phyloP scores from a whole-genome alignment of 192 early-diverging fungal species.

The Chytriomyces sp. region DNA sequence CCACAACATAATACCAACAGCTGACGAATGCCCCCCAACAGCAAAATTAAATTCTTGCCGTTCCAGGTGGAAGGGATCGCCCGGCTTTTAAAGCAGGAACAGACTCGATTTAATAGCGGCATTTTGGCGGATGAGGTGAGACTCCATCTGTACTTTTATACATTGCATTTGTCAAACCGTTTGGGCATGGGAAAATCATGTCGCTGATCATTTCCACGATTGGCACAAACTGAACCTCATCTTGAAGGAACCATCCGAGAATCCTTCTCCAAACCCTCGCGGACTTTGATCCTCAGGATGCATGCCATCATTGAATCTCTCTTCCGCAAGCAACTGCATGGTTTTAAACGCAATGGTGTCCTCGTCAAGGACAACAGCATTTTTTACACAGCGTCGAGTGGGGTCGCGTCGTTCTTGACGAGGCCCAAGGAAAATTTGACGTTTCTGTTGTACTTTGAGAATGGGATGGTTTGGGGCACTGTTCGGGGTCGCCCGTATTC shows the following conservation, averaged over 20 bases:
- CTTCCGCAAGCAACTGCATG: constrained; percentile 74
- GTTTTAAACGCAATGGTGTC: constrained; percentile 62
- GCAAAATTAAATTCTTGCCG: constrained; percentile 78
- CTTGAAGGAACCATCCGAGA: constrained; percentile 43
- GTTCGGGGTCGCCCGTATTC: too few species aligned
- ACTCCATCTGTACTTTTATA: constrained; percentile 1
- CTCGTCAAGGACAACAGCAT: constrained; percentile 65
- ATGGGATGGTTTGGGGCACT: too few species aligned
- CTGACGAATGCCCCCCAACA: constrained; percentile 59
- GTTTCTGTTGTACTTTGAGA: constrained; percentile 29
- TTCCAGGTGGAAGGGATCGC: constrained; percentile 72
- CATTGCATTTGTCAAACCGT: constrained; percentile 71
- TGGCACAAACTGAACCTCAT: constrained; percentile 75
- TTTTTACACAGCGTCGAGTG: constrained; percentile 74
- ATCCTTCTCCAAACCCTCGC: constrained; percentile 48
- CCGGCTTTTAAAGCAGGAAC: constrained; percentile 84
- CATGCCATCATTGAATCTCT: constrained; percentile 75
- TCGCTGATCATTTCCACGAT: constrained; percentile 84
- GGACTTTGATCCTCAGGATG: constrained; percentile 62
- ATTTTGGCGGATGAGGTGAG: constrained; percentile 17
- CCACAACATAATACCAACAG: constrained; percentile 25
- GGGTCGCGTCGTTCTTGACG: constrained; percentile 83
- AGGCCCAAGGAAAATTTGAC: constrained; percentile 59
- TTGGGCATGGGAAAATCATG: constrained; percentile 91
- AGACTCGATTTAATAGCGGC: constrained; percentile 31